phyloP scores from a whole-genome alignment of 768 basidiomycete genomes.

The Termitomyces eurrhizus region DNA sequence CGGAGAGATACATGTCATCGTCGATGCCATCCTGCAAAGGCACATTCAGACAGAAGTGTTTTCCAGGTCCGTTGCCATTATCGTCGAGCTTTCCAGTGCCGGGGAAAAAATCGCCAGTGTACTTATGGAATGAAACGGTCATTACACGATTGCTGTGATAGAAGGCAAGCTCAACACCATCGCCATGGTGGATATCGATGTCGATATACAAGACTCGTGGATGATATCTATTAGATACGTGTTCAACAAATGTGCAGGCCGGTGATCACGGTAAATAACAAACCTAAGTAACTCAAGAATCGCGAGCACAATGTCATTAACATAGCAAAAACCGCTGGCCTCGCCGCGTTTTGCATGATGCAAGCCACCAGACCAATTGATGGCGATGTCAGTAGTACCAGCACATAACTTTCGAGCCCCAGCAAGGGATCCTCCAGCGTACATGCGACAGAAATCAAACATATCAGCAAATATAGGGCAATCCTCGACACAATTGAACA shows the following conservation, averaged over 20 bases:
- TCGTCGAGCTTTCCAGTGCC: slow-evolving; percentile 96
- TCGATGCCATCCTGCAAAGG: slow-evolving; percentile 95
- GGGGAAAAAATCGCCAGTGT: slow-evolving; percentile 97
- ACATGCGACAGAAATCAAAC: slow-evolving; percentile 93
- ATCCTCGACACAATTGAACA: slow-evolving; percentile 95
- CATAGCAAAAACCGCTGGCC: slow-evolving; percentile 97
- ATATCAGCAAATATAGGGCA: slow-evolving; percentile 95
- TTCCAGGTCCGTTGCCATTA: slow-evolving; percentile 82
- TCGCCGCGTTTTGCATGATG: slow-evolving; percentile 98
- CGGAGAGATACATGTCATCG: slow-evolving; percentile 92
- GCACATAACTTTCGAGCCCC: slow-evolving; percentile 85
- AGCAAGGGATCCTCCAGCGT: slow-evolving; percentile 87
- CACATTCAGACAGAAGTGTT: slow-evolving; percentile 94
- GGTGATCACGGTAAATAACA: slow-evolving; percentile 11
- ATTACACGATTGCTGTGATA: slow-evolving; percentile 98
- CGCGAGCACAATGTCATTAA: slow-evolving; percentile 94
- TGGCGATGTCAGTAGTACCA: slow-evolving; percentile 91
- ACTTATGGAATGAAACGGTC: slow-evolving; percentile 99
- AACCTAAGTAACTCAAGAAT: slow-evolving; percentile 90
- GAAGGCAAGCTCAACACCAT: slow-evolving; percentile 97
- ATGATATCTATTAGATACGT: slow-evolving; percentile 59
- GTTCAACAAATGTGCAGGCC: background rate
- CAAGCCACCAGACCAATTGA: slow-evolving; percentile 98
- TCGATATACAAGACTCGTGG: slow-evolving; percentile 97
- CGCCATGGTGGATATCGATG: slow-evolving; percentile 98